Evolutionary conservation across 441 rosid species (phyloP).

Genomic region (Euphorbia celastroides): DNA sequence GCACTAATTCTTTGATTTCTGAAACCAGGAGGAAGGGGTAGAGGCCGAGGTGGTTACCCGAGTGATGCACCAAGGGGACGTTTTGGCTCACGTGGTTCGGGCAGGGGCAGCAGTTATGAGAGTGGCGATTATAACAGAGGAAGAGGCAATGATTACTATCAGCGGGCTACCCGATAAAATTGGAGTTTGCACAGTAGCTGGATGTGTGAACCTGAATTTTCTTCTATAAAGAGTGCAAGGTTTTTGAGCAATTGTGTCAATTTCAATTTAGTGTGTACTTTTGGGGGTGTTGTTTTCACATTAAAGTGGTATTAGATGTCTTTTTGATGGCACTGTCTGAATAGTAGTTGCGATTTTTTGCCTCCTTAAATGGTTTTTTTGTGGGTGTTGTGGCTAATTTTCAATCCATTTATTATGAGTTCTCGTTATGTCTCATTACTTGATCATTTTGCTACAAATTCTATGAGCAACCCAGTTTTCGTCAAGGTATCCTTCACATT

Average conservation of each 20-base stretch:
- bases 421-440: too few relatives aligned
- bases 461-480: too few relatives aligned
- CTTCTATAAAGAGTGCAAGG: constrained; percentile 12
- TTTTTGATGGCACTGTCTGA: constrained; percentile 9
- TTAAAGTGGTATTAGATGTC: constrained; percentile 20
- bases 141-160: constrained; percentile 72
- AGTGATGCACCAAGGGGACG: constrained; percentile 70
- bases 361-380: constrained; percentile 49
- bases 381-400: too few relatives aligned
- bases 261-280: constrained; percentile 29
- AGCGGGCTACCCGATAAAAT: constrained; percentile 58
- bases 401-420: too few relatives aligned
- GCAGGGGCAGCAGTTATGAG: constrained; percentile 70
- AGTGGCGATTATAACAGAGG: constrained; percentile 51
- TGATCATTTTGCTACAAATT: too few relatives aligned
- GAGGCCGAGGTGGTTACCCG: constrained; percentile 73
- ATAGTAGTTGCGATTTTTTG: constrained; percentile 15
- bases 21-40: constrained; percentile 74
- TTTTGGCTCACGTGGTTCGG: constrained; percentile 52
- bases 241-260: constrained; percentile 14
- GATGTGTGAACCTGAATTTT: too few relatives aligned
- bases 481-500: too few relatives aligned
- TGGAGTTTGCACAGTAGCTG: too few relatives aligned
- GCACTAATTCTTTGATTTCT: not conserved
- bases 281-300: constrained; percentile 30